Evolutionary conservation across 2,329 filamentous ascomycete genomes (phyloP).

Genomic region (Claviceps sp.): DNA sequence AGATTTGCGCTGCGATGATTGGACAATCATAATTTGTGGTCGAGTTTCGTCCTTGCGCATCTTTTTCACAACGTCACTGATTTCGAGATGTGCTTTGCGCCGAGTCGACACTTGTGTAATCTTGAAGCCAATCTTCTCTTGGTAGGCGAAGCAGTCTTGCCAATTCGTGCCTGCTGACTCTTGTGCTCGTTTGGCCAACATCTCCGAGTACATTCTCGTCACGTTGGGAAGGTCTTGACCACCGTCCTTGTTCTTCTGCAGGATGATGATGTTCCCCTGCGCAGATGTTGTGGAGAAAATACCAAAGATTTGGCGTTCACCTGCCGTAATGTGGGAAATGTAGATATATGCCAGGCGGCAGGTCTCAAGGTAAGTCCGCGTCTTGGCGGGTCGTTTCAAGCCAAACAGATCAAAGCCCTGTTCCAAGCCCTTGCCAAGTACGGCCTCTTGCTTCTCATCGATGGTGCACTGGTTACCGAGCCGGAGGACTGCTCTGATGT

Average conservation of each 20-base stretch:
- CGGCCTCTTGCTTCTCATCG: conserved; percentile 78
- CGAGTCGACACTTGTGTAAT: conserved; percentile 78
- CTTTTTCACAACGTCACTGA: conserved; percentile 80
- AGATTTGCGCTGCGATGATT: conserved; percentile 72
- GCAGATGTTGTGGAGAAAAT: conserved; percentile 73
- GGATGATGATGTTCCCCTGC: conserved; percentile 76
- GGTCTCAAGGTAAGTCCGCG: conserved; percentile 57
- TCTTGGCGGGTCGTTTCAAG: conserved; percentile 54
- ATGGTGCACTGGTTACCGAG: conserved; percentile 88
- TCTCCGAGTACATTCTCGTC: conserved; percentile 73
- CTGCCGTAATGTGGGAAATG: conserved; percentile 81
- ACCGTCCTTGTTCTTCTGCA: conserved; percentile 67
- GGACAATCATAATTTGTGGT: conserved; percentile 74
- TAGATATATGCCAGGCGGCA: conserved; percentile 74
- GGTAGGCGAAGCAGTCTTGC: conserved; percentile 76
- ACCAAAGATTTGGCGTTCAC: conserved; percentile 86
- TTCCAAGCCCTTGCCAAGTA: conserved; percentile 83
- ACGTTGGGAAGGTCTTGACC: conserved; percentile 79
- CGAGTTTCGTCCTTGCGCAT: conserved; percentile 72
- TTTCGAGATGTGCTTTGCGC: conserved; percentile 76
- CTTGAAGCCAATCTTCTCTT: conserved; percentile 74
- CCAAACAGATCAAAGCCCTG: conserved; percentile 80
- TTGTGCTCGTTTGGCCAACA: conserved; percentile 50
- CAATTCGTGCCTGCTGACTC: conserved; percentile 57
- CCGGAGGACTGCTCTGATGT: conserved; percentile 74